Conservation (phyloP, 2,329 filamentous ascomycete genomes). For the Dothidotthia symphoricarpi region DNA sequence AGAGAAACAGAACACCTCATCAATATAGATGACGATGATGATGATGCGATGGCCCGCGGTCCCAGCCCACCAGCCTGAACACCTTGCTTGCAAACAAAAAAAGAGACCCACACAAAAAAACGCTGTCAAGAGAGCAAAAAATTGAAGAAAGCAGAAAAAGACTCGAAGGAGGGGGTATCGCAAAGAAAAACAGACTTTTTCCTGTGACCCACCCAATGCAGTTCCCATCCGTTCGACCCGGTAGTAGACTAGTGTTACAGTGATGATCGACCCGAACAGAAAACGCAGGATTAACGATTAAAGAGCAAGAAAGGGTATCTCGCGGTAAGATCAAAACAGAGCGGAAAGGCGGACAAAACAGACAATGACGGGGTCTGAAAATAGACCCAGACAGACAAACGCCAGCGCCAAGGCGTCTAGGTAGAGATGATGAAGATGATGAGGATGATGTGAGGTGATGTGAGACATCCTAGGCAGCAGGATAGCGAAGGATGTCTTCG, state of each 20-base stretch:
- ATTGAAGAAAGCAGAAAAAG: constrained; percentile 16
- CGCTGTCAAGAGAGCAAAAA: too few species aligned
- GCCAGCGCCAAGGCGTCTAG: constrained; percentile 28
- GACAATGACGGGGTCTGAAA: constrained; percentile 11
- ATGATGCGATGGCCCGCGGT: constrained; percentile 13
- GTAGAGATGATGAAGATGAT: too few species aligned
- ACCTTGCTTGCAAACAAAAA: constrained; percentile 16
- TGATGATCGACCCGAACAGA: constrained; percentile 31
- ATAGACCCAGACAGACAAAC: constrained; percentile 19
- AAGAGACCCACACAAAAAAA: too few species aligned
- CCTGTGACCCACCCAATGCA: constrained; percentile 40
- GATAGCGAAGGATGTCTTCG: constrained; percentile 73
- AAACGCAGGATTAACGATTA: constrained; percentile 40
- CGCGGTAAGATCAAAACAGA: constrained; percentile 36
- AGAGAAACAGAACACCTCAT: constrained; percentile 9
- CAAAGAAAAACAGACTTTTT: constrained; percentile 38
- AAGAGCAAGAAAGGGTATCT: constrained; percentile 43
- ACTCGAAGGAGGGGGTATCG: constrained; percentile 36
- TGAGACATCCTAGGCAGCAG: constrained; percentile 36
- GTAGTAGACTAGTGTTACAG: constrained; percentile 40
- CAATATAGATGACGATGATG: too few species aligned
- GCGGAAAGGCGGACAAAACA: constrained; percentile 14
- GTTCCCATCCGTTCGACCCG: constrained; percentile 24
- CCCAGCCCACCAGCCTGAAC: constrained; percentile 26
- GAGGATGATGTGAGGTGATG: too few species aligned